Percentiles rank a stretch among this genome's conserved stretches.
Conservation (phyloP, 1,284 basidiomycete species). For the Malassezia sp. region DNA sequence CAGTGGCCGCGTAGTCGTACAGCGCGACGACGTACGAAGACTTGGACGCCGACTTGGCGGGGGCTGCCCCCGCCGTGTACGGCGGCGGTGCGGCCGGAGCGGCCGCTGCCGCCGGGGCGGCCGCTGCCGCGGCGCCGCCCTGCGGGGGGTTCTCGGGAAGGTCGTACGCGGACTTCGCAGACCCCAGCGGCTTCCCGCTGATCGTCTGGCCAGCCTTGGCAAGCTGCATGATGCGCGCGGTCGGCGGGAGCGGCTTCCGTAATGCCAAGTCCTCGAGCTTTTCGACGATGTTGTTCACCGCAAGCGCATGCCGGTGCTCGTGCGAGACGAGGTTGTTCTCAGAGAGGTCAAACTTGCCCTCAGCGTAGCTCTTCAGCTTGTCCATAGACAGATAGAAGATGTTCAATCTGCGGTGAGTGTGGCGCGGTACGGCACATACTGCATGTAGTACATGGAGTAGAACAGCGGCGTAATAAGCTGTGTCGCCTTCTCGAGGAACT, state of each 20-base stretch:
- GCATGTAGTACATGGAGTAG: constrained; percentile 99
- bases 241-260: constrained; percentile 27
- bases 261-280: constrained; percentile 44
- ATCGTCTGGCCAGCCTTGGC: constrained; percentile 9
- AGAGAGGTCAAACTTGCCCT: constrained; percentile 67
- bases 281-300: constrained; percentile 66
- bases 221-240: constrained; percentile 19
- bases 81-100: constrained; percentile 47
- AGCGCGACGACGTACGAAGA: constrained; percentile 76
- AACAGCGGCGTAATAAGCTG: constrained; percentile 91
- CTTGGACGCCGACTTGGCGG: constrained; percentile 23
- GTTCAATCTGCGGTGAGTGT: constrained; percentile 52
- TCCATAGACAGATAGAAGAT: constrained; percentile 87
- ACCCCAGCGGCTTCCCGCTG: not conserved
- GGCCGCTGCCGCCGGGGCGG: constrained; percentile 6
- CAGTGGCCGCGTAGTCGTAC: constrained; percentile 77
- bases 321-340: constrained; percentile 56
- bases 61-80: constrained; percentile 34
- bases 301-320: constrained; percentile 63
- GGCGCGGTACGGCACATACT: constrained; percentile 50
- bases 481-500: constrained; percentile 74
- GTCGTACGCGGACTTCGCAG: not conserved
- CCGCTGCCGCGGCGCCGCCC: not conserved
- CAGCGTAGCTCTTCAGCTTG: constrained; percentile 70
- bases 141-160: not conserved